Conservation (phyloP, 495 filamentous ascomycete genomes). For the Tuber melanosporum region DNA sequence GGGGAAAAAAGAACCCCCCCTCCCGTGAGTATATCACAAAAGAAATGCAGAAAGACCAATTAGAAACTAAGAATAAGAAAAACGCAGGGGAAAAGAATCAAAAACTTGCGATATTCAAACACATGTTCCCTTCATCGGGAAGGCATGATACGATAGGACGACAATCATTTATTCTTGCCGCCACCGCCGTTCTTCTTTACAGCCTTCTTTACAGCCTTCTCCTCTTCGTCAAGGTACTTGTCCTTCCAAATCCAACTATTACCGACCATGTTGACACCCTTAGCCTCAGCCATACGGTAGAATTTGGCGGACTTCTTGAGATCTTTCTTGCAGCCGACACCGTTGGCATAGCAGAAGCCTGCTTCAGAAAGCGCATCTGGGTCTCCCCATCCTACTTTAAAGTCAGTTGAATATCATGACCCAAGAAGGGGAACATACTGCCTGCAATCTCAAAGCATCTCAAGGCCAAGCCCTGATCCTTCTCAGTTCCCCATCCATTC, state of each 20-base stretch:
- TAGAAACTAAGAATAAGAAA: constrained; percentile 4
- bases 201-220: constrained; percentile 27
- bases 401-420: constrained; percentile 9
- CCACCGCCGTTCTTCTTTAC: constrained; percentile 31
- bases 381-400: constrained; percentile 73
- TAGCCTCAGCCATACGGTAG: constrained; percentile 82
- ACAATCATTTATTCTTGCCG: constrained; percentile 9
- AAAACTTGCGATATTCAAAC: neutral
- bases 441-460: constrained; percentile 95
- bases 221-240: constrained; percentile 42
- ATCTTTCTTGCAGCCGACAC: constrained; percentile 86
- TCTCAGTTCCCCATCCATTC: constrained; percentile 95
- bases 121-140: constrained; percentile 19
- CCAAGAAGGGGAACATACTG: constrained; percentile 49
- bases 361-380: constrained; percentile 83
- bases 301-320: constrained; percentile 87
- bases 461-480: constrained; percentile 80
- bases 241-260: constrained; percentile 69
- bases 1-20: constrained; percentile 41
- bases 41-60: constrained; percentile 41
- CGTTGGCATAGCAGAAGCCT: constrained; percentile 81
- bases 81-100: neutral
- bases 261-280: constrained; percentile 94
- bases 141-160: neutral
- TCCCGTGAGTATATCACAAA: constrained; percentile 42